Base-by-base conservation (phyloP, 2,329 filamentous ascomycete genomes). In the Colletotrichum higginsianum region DNA sequence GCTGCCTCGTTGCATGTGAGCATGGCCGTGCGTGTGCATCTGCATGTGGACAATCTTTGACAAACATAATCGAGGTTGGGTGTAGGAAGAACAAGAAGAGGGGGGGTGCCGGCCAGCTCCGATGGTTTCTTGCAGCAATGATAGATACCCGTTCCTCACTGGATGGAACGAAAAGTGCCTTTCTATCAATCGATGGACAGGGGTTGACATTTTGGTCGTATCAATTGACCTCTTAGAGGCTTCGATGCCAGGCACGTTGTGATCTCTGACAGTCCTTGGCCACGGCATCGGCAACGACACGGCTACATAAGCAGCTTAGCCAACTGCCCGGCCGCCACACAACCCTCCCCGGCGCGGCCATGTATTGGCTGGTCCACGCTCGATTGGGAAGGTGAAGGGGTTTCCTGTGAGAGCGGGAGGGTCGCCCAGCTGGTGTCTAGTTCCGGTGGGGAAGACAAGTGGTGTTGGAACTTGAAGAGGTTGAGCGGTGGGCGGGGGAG, bases 181-280 rank as follows among this genome's bases (percentile, higher is more conserved):
- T 47, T 38, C 62, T 56, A 63, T 49, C 58, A 44, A 65, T 23
- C 23, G 18, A 35, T 40, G 53, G 35, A 38, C 66, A 69, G 63
- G 68, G 73, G 72, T 64, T 38, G n/a, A 3, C 9, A n/a, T 11
- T 40, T 16, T 8, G 35, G 60, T 62, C 72, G 61, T 74, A 74
- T 74, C 64, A 74, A 71, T 67, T 72, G 73, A 49, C 73, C 73
- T 75, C 58, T 75, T 38, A 75, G 62, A 75, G 57, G 26, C 16
- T 50, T 57, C 66, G 47, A 60, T 74, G 68, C 73, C 72, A 73
- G 66, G 66, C 73, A 75, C 72, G 72, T 74, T 75, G 57, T 71
- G 60, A 58, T 55, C 23, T 30, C 18, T 42, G 35, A 16, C 21
- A n/a, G 16, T 30, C 26, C 57, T 38, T 44, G 65, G 35, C 61